Conservation (phyloP, 345 rosid genomes). For the Gossypium longicalyx region DNA sequence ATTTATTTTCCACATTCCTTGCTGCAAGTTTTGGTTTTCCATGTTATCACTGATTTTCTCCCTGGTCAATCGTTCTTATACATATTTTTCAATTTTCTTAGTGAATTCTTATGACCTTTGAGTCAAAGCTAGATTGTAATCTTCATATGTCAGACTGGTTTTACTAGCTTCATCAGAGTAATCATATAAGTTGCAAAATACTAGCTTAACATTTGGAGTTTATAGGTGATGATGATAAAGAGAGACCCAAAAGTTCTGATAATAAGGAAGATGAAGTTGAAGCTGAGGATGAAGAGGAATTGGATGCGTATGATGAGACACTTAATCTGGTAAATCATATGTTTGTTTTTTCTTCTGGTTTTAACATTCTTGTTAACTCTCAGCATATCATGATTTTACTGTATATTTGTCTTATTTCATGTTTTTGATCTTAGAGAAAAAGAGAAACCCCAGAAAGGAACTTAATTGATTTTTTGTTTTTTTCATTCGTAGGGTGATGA, state of each 20-base stretch:
- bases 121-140: not conserved
- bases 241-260: conserved; percentile 24
- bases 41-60: not conserved
- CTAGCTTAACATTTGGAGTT: conserved; percentile 20
- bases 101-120: not conserved
- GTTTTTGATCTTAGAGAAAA: not conserved
- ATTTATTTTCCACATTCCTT: not conserved
- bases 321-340: conserved; percentile 47
- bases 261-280: conserved; percentile 49
- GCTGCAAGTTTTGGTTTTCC: not conserved
- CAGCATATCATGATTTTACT: not conserved
- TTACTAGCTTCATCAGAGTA: conserved; percentile 1
- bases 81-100: conserved; percentile 1
- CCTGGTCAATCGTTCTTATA: not conserved
- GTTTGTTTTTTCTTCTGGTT: conserved; percentile 1
- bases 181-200: not conserved
- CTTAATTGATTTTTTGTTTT: not conserved
- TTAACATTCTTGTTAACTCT: not conserved
- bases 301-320: conserved; percentile 57
- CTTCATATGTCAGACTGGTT: not conserved
- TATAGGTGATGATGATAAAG: conserved; percentile 37
- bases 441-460: not conserved
- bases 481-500: conserved; percentile 44
- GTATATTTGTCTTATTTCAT: not conserved
- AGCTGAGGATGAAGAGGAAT: conserved; percentile 59